Base-by-base conservation (phyloP, 2,329 filamentous ascomycete species). In the Neurospora sp. region DNA sequence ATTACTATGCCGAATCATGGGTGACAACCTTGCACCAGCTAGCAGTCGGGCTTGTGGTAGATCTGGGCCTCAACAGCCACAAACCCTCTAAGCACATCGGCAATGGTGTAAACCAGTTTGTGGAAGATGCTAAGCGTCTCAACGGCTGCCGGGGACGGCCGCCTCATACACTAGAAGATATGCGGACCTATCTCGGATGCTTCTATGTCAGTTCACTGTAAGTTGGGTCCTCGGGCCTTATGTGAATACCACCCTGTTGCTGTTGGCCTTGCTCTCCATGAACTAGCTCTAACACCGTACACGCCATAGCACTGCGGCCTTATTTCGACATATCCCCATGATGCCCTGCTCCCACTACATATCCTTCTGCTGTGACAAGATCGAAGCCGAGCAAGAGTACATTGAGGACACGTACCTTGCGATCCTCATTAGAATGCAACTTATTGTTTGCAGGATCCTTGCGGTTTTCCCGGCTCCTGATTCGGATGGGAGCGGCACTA, bases 21-120 rank as follows among this genome's bases (percentile, higher is more conserved):
- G 77, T 77, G 2, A 82, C 81, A 4, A 78, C 77, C 0, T 70
- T 83, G 0, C 43, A 83, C 0, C 81, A 83, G 11, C 72, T 83
- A 15, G 80, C 80, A 2, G 72, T 78, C 0, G 78, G 79, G 0
- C 70, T 83, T 0, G 77, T 82, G 0, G 71, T 79, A 4, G 81
- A 83, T 12, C 76, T 83, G 1, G 78, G 77, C 0, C 71, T 83
- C 0, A 79, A 79, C 66, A 62, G 52, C 52, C 15, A 62, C 52
- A 77, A 74, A 43, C 69, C 78, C 2, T 76, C 79, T 0, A 73
- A 75, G 3, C 71, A 72, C 1, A 72, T 71, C 11, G 71, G 66
- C 0, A 68, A 75, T 2, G 73, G 76, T 0, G 75, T 79, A 2
- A 76, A 76, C 15, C 72, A 76, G 1, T 71, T 82, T 0, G 66